A percentile compares a stretch with the other conserved stretches of the same genome.
phyloP scores from a whole-genome alignment of 306 rosid species.

The Vachellia pachyceras region DNA sequence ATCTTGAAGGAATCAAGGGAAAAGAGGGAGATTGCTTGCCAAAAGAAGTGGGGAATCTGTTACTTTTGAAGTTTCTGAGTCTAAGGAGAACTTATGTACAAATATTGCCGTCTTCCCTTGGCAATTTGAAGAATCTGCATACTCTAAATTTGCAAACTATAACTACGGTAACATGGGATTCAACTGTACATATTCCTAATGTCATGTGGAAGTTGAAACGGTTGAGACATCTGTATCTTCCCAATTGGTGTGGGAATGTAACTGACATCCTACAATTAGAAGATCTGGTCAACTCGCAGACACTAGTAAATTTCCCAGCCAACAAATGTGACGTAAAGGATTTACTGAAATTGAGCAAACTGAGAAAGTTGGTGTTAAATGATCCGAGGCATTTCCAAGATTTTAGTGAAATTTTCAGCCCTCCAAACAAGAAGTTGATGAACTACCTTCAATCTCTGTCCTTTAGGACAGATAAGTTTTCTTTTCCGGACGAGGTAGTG shows the following conservation, averaged over 20 bases:
- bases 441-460: constrained; percentile 50
- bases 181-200: constrained; percentile 50
- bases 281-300: constrained; percentile 50
- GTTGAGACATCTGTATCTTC: constrained; percentile 68
- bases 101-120: constrained; percentile 43
- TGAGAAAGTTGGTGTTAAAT: constrained; percentile 53
- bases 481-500: constrained; percentile 45
- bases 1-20: constrained; percentile 54
- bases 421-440: constrained; percentile 32
- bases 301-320: constrained; percentile 56
- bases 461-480: constrained; percentile 42
- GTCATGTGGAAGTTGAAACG: constrained; percentile 43
- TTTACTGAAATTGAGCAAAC: constrained; percentile 43
- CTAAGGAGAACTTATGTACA: constrained; percentile 35
- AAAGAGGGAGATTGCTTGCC: constrained; percentile 33
- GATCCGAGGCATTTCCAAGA: constrained; percentile 50
- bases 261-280: constrained; percentile 35
- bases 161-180: constrained; percentile 21
- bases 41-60: constrained; percentile 52
- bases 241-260: constrained; percentile 50
- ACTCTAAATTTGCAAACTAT: constrained; percentile 56
- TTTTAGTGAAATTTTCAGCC: constrained; percentile 40
- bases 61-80: constrained; percentile 54
- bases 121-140: constrained; percentile 55
- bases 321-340: constrained; percentile 45